A percentile compares a stretch with the other conserved stretches of the same genome.
Evolutionary conservation across 2,329 filamentous ascomycete species (phyloP).

Genomic region (Venturia effusa): DNA sequence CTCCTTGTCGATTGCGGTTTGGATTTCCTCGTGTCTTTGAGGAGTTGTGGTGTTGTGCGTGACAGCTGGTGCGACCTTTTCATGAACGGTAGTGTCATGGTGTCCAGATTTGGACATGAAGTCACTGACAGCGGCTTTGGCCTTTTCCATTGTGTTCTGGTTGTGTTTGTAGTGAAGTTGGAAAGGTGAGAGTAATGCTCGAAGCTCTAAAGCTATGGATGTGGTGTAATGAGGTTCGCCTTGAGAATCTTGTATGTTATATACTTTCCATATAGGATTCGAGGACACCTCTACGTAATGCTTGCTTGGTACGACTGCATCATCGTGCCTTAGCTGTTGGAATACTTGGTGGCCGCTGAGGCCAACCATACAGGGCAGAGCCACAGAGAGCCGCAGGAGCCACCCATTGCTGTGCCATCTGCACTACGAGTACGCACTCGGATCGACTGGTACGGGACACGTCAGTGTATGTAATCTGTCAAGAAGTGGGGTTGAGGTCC

Average conservation of each 20-base stretch:
- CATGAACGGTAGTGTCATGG: constrained; percentile 44
- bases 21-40: constrained; percentile 50
- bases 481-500: background rate
- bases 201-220: too few species aligned
- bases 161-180: constrained; percentile 3
- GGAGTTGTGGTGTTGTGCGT: constrained; percentile 49
- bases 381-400: background rate
- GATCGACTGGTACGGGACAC: background rate
- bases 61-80: constrained; percentile 50
- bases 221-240: background rate
- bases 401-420: background rate
- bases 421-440: background rate
- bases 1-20: constrained; percentile 55
- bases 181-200: background rate
- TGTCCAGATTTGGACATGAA: constrained; percentile 52
- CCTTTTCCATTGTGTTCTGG: constrained; percentile 47
- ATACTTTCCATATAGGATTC: background rate
- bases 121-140: constrained; percentile 49
- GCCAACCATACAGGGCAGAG: background rate
- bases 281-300: constrained; percentile 5
- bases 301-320: background rate
- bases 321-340: constrained; percentile 6
- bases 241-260: background rate
- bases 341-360: background rate
- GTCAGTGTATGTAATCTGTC: background rate